Percentiles rank a stretch among this genome's conserved stretches.
These are phyloP conservation scores for Psilocybe sp. DNA, from an alignment of 768 basidiomycete genomes.

Conservation along the genomic window DNA sequence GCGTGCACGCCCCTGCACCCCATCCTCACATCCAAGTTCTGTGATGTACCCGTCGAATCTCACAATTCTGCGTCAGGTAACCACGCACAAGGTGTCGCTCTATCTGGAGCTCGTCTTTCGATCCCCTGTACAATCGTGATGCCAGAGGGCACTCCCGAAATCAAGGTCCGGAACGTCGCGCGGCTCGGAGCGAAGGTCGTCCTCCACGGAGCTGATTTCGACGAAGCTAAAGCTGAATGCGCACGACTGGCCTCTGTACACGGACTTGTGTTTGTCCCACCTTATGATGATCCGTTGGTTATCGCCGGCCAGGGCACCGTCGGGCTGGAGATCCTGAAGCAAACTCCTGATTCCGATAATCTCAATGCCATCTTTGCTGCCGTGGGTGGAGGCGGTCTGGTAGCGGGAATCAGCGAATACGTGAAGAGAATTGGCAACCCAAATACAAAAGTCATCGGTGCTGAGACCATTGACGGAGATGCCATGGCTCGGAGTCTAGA, in stretches of 20 bases:
- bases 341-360: conserved; percentile 68
- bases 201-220: conserved; percentile 88
- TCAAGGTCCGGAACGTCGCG: conserved; percentile 95
- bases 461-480: conserved; percentile 94
- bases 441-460: conserved; percentile 76
- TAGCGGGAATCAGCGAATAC: conserved; percentile 89
- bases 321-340: conserved; percentile 93
- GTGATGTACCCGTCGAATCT: background rate
- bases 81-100: conserved; percentile 97
- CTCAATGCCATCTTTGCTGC: conserved; percentile 86
- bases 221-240: conserved; percentile 95
- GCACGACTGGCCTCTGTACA: conserved; percentile 74
- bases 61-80: conserved; percentile 61
- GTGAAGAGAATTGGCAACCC: conserved; percentile 91
- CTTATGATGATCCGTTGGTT: conserved; percentile 95
- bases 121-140: conserved; percentile 99
- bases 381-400: conserved; percentile 93
- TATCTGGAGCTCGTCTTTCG: conserved; percentile 83
- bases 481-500: conserved; percentile 86
- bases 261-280: conserved; percentile 88
- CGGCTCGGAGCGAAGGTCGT: conserved; percentile 94
- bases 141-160: conserved; percentile 91
- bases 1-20: conserved; percentile 28
- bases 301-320: conserved; percentile 97
- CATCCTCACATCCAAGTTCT: too few species aligned